Evolutionary conservation across 2,329 filamentous ascomycete genomes (phyloP), one percentile per base, ranked within the genome.

Genomic region (Corniculantispora saksenae): DNA sequence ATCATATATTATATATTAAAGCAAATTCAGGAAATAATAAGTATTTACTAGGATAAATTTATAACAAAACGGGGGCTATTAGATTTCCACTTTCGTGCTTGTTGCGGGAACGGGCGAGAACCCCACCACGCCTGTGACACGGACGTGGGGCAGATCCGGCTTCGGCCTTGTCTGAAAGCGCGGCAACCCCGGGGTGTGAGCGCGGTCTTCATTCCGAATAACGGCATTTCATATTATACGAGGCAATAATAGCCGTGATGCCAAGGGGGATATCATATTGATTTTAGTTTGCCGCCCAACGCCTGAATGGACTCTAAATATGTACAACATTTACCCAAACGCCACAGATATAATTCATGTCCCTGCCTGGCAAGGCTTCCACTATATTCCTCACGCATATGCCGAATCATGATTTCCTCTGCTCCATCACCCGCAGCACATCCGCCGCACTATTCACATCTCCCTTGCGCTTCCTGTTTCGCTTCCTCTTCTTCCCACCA

Each of bases 371-470:
- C 19, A 23, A 23, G 27, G 29, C 32, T 32, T 7, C 17, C 15
- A 51, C 15, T 10, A 47, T 27, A 21, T 15, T 4, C 13, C 8
- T 38, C 25, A 51, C 29, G 23, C 23, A 29, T 35, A 38, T 13
- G 38, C 17, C 38, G 10, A 23, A n/a, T 72, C 64, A 67, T 70
- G 74, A 74, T 70, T 84, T 84, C 54, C 82, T 80, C 71, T 82
- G 79, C 73, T 95, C 91, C 71, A 97, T 85, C 32, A 93, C 91
- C 65, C 86, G 86, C 82, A 97, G 80, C 62, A 97, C 92, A 81
- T 97, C 92, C 6, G 85, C 86, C 17, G 88, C 91, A 77, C 84
- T 94, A 73, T 98, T 92, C 66, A 79, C 88, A 75, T 94, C 91
- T 0, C 91, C 91, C 76, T 92, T 93, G 72, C 87, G 86, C 81